Evolutionary conservation across 345 rosid genomes (phyloP).

Genomic region (Pseudoturritis turrita): DNA sequence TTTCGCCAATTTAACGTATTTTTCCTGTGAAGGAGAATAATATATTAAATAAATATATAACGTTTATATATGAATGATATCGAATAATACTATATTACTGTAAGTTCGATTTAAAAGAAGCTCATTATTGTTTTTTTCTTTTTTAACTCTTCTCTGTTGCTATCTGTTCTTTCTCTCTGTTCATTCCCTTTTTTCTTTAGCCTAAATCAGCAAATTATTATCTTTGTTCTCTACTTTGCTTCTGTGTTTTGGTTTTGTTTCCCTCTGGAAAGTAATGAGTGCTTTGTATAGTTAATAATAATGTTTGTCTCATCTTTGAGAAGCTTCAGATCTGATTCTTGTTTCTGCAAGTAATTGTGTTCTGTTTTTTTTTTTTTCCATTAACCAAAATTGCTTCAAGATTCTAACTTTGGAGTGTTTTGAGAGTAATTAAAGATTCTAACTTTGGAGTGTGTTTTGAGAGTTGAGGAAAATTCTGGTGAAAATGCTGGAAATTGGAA

Average conservation of each 20-base stretch:
- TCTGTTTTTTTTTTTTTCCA: background rate
- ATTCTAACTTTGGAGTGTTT: constrained; percentile 11
- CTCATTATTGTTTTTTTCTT: constrained; percentile 6
- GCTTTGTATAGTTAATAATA: background rate
- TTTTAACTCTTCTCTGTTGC: constrained; percentile 11
- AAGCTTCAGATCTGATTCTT: constrained; percentile 32
- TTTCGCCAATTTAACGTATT: constrained; percentile 29
- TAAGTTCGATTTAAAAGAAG: constrained; percentile 17
- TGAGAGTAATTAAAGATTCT: background rate
- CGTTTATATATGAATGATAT: constrained; percentile 1
- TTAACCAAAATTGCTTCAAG: constrained; percentile 24
- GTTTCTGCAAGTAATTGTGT: constrained; percentile 7
- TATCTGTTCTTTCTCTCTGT: constrained; percentile 27
- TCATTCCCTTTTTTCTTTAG: constrained; percentile 10
- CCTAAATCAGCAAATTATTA: constrained; percentile 40
- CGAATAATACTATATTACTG: constrained; percentile 2
- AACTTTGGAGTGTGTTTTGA: background rate
- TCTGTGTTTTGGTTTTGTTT: background rate
- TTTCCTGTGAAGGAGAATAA: constrained; percentile 31
- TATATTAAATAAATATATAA: constrained; percentile 9
- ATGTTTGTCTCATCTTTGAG: constrained; percentile 26
- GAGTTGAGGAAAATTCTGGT: constrained; percentile 10
- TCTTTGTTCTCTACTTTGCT: constrained; percentile 7
- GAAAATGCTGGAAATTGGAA: constrained; percentile 72
- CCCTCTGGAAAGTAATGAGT: constrained; percentile 10